These are phyloP conservation scores for Globisporangium polare DNA, from an alignment of 352 stramenopile species.

Conservation along the genomic window DNA sequence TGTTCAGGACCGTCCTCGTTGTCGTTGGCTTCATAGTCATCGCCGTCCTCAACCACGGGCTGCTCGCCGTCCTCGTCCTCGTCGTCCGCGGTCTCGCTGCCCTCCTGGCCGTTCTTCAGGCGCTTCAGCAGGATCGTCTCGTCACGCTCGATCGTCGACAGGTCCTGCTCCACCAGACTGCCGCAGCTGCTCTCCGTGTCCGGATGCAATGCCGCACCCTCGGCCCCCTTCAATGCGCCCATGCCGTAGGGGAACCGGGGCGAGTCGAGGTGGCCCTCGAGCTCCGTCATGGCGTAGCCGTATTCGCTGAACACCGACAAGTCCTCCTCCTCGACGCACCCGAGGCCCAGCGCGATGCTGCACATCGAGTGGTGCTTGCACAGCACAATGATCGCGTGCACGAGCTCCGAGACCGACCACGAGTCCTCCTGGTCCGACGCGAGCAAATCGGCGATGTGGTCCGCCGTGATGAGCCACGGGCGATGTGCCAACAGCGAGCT, in stretches of 20 bases:
- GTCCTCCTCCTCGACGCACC: conserved; percentile 75
- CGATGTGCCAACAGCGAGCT: conserved; percentile 81
- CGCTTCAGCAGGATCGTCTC: conserved; percentile 66
- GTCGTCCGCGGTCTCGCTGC: conserved; percentile 58
- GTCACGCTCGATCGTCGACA: conserved; percentile 71
- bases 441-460: conserved; percentile 75
- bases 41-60: conserved; percentile 15
- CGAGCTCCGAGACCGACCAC: conserved; percentile 85
- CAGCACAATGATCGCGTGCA: conserved; percentile 83
- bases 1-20: conserved; percentile 22
- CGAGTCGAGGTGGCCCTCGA: conserved; percentile 5
- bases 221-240: conserved; percentile 14
- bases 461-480: conserved; percentile 74
- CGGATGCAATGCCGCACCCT: conserved; percentile 7
- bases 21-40: conserved; percentile 13
- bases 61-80: conserved; percentile 30
- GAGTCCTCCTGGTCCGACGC: conserved; percentile 68
- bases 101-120: conserved; percentile 56
- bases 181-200: conserved; percentile 38
- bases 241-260: conserved; percentile 22
- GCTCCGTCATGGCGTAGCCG: conserved; percentile 27
- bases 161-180: conserved; percentile 48
- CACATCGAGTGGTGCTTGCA: conserved; percentile 82
- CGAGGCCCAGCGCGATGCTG: conserved; percentile 72
- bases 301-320: conserved; percentile 66